Conservation (phyloP, 2,329 filamentous ascomycete genomes). For the Botrytis cinerea region DNA sequence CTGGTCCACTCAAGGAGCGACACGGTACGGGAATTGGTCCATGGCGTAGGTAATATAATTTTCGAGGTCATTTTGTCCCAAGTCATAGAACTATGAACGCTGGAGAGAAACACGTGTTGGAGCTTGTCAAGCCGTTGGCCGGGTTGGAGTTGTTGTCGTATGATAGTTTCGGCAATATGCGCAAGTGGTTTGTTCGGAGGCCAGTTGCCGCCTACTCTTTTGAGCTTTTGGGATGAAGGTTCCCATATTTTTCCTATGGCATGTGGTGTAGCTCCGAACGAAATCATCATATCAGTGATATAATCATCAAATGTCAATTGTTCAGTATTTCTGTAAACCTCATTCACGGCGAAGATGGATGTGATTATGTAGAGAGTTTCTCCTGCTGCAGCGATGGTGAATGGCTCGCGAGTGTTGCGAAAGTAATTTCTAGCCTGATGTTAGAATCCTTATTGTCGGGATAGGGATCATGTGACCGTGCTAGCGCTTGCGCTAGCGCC, state of each 20-base stretch:
- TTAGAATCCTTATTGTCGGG: no score
- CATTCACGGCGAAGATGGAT: not conserved
- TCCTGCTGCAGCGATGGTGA: conserved; percentile 17
- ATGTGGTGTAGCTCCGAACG: not conserved
- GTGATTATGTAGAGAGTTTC: conserved; percentile 22
- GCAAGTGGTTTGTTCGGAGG: not conserved
- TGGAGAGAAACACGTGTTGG: not conserved
- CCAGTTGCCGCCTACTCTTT: not conserved
- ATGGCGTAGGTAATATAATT: not conserved
- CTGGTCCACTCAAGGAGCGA: no score
- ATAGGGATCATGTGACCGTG: no score
- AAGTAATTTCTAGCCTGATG: conserved; percentile 4
- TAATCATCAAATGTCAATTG: conserved; percentile 18
- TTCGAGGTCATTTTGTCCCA: not conserved
- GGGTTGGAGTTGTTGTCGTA: not conserved
- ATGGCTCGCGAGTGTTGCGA: conserved; percentile 11
- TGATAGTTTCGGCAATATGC: not conserved
- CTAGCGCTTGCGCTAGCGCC: no score
- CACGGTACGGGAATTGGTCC: no score
- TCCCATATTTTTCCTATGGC: conserved; percentile 5
- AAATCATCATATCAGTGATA: conserved; percentile 16
- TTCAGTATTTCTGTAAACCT: conserved; percentile 12
- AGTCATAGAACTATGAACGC: not conserved
- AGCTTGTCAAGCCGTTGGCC: not conserved
- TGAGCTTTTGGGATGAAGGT: not conserved